Base-by-base conservation (phyloP, 805 yeast genomes). In the Saccharomycopsis malanga region DNA sequence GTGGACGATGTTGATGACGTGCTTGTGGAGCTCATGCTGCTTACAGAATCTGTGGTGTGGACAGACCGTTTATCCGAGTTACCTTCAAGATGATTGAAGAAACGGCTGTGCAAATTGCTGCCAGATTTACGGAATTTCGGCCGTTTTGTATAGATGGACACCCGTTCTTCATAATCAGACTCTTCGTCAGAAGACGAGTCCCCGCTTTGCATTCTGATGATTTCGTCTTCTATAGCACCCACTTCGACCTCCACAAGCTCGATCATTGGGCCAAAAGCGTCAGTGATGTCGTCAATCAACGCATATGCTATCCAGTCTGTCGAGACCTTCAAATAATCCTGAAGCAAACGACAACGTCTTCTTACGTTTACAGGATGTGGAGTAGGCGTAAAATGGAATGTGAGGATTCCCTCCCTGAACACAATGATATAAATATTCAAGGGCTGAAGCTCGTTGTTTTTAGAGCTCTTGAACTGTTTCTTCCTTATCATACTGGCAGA, bases 221-320 rank as follows among this genome's bases (percentile, higher is more conserved):
- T 51, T 39, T 48, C 52, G 70, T 71, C 76, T 58, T 79, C 93
- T 53, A 83, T 83, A 1, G 83, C 82, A 64, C 83, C 89, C 1
- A 89, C 91, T 61, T 83, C 93, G 53, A 79, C 77, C 61, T 83
- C 93, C 48, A 82, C 76, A 0, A 81, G 78, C 45, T 82, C 85
- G 52, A 83, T 83, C 7, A 81, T 87, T 2, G 91, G 89, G 12
- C 87, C 88, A 62, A 83, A 83, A 41, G 86, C 83, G 76, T 83
- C 91, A 3, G 91, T 83, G 56, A 83, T 83, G 60, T 83, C 89
- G 78, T 83, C 91, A 54, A 83, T 82, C 49, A 83, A 61, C 9
- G 91, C 91, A 65, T 83, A 83, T 62, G 89, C 83, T 42, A 83
- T 63, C 93, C 93, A 83, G 62, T 83, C 91, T 0, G 89, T 81